Percentiles rank a stretch among this genome's conserved stretches.
These are phyloP conservation scores for Starmerella powellii DNA, from an alignment of 805 yeast genomes.

Conservation along the genomic window DNA sequence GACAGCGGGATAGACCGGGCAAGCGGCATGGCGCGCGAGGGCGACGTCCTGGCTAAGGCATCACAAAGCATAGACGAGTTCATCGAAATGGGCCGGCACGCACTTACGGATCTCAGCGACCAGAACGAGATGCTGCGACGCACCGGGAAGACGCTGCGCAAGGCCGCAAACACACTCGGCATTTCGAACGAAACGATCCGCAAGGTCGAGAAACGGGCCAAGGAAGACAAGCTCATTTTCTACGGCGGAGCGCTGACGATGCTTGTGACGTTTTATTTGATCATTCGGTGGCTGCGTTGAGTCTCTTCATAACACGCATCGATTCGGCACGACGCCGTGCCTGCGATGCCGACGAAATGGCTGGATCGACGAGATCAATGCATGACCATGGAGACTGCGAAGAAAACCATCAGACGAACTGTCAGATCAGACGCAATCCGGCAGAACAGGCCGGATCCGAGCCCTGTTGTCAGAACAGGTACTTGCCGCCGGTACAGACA, in stretches of 20 bases:
- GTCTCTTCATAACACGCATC: background rate
- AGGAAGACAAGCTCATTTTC: slow-evolving; percentile 76
- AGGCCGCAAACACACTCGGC: slow-evolving; percentile 68
- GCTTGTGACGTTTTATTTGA: slow-evolving; percentile 53
- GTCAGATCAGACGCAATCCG: too few species aligned
- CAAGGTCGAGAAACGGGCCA: slow-evolving; percentile 66
- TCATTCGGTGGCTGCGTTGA: slow-evolving; percentile 48
- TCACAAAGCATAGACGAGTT: slow-evolving; percentile 79
- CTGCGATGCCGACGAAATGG: too few species aligned
- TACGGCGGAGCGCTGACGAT: slow-evolving; percentile 58
- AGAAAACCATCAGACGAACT: too few species aligned
- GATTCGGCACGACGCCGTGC: too few species aligned
- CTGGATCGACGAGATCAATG: too few species aligned
- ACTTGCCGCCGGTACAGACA: too few species aligned
- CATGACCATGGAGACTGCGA: too few species aligned
- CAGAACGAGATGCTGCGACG: slow-evolving; percentile 62
- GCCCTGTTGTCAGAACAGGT: too few species aligned
- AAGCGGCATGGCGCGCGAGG: slow-evolving; percentile 62
- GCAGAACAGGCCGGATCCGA: too few species aligned
- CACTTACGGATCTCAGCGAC: slow-evolving; percentile 73
- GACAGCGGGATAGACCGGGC: slow-evolving; percentile 29
- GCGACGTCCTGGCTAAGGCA: slow-evolving; percentile 45
- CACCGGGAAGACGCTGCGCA: slow-evolving; percentile 52
- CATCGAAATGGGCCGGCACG: slow-evolving; percentile 74
- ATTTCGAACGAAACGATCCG: slow-evolving; percentile 76